Conservation (phyloP, 768 basidiomycete genomes). For the Lactarius indigo region DNA sequence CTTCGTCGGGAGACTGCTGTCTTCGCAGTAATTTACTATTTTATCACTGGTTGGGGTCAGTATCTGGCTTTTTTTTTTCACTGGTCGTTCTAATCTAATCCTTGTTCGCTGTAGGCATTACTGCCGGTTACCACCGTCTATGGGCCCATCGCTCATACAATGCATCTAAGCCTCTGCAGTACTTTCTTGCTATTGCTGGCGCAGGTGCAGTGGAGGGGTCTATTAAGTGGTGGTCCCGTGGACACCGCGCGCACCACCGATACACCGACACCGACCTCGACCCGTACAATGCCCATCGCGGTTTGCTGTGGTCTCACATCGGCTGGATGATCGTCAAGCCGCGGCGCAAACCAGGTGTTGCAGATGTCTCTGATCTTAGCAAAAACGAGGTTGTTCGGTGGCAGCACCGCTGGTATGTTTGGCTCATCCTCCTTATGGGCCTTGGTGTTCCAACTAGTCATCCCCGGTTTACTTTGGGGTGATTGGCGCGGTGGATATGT, state of each 20-base stretch:
- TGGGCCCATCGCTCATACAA: constrained; percentile 98
- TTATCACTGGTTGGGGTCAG: constrained; percentile 77
- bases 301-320: constrained; percentile 82
- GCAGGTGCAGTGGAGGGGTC: constrained; percentile 95
- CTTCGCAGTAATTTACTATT: constrained; percentile 69
- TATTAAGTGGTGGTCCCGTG: constrained; percentile 98
- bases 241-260: constrained; percentile 95
- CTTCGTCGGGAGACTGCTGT: constrained; percentile 71
- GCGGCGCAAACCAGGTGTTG: constrained; percentile 82
- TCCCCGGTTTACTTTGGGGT: constrained; percentile 80
- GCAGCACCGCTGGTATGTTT: constrained; percentile 82
- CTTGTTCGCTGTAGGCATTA: constrained; percentile 52
- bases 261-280: constrained; percentile 98
- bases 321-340: constrained; percentile 95
- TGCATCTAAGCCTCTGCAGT: constrained; percentile 82
- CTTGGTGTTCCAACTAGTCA: constrained; percentile 69
- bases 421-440: constrained; percentile 65
- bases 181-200: constrained; percentile 77
- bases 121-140: constrained; percentile 93
- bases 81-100: neutral
- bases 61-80: constrained; percentile 31
- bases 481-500: constrained; percentile 85
- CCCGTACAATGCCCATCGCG: constrained; percentile 91
- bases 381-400: constrained; percentile 78
- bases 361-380: constrained; percentile 83